These are phyloP conservation scores for Rubia yunnanensis DNA, from an alignment of 257 asterid genomes.

Conservation along the genomic window DNA sequence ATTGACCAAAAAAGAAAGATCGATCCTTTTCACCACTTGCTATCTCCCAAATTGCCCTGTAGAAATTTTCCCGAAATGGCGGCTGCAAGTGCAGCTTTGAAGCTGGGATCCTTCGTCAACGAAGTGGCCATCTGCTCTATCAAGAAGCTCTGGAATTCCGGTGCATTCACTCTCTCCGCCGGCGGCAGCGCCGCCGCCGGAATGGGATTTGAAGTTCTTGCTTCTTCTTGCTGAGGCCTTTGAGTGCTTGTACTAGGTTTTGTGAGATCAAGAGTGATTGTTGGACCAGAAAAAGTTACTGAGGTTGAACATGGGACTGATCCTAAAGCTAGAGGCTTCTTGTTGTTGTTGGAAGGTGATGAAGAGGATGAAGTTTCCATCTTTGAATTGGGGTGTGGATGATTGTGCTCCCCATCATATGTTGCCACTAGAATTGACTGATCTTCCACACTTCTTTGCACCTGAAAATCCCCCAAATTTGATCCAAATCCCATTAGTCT, in stretches of 20 bases:
- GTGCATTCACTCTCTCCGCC: constrained; percentile 23
- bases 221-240: constrained; percentile 27
- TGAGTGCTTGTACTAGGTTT: constrained; percentile 16
- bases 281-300: constrained; percentile 28
- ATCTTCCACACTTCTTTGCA: constrained; percentile 72
- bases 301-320: constrained; percentile 38
- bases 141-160: constrained; percentile 47
- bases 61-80: constrained; percentile 81
- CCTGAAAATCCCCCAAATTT: constrained; percentile 23
- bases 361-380: constrained; percentile 23
- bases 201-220: neutral
- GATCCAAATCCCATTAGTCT: neutral
- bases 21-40: constrained; percentile 23
- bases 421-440: constrained; percentile 66
- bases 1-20: constrained; percentile 9
- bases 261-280: constrained; percentile 58
- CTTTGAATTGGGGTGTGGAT: constrained; percentile 46
- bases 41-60: constrained; percentile 27
- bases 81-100: constrained; percentile 89
- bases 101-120: constrained; percentile 78
- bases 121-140: constrained; percentile 88
- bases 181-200: neutral
- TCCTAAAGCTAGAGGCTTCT: neutral
- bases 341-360: constrained; percentile 21
- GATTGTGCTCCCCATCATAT: constrained; percentile 92